Base-by-base conservation (phyloP, 139 green algal genomes). In the Chlamydomonas sp. region DNA sequence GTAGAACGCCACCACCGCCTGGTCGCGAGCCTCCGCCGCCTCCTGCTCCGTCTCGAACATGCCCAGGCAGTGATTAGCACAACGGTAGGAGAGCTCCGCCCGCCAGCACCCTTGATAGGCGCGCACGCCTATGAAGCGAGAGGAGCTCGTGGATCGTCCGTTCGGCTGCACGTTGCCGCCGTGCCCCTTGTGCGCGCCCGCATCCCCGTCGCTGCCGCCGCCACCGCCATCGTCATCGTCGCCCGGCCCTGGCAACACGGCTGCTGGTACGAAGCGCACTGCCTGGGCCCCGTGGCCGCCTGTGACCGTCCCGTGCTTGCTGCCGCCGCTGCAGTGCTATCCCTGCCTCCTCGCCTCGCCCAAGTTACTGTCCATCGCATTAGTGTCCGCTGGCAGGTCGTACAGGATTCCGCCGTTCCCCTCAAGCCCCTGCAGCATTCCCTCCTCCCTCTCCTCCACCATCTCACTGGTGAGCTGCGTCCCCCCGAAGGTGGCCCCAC, bases 11-110 rank as follows among this genome's bases (percentile, higher is more conserved):
- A 91, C 66, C 16, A 82, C 88, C 60, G 86, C 88, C 77, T 89
- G 77, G 77, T 91, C 88, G 83, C 88, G 89, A 10, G 67, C 66
- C 60, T 68, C 68, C 66, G 88, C 88, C 69, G 88, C 82, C 72
- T 87, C 79, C 6, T n/a, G 61, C 83, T 91, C 88, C 58, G 81
- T 90, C 69, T 91, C 88, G 83, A 90, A 91, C 88, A 91, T 91
- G 59, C 88, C 88, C 20, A 91, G 77, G 77, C 89, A 83, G 69
- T 89, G 83, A 7, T 90, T 83, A 17, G 79, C 77, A 16, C 88
- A 83, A 7, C 83, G 63, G 63, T 91, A 88, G 83, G 83, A 89
- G 69, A 91, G 85, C 77, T 91, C 83, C 59, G 88, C 88, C 12
- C 88, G 85, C 88, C 88, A 91, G 58, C 88, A 71, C 58, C 79